Evolutionary conservation across 176 grass and related monocot genomes (phyloP), one percentile per base, ranked within the genome.

Genomic region (Lolium multiflorum): DNA sequence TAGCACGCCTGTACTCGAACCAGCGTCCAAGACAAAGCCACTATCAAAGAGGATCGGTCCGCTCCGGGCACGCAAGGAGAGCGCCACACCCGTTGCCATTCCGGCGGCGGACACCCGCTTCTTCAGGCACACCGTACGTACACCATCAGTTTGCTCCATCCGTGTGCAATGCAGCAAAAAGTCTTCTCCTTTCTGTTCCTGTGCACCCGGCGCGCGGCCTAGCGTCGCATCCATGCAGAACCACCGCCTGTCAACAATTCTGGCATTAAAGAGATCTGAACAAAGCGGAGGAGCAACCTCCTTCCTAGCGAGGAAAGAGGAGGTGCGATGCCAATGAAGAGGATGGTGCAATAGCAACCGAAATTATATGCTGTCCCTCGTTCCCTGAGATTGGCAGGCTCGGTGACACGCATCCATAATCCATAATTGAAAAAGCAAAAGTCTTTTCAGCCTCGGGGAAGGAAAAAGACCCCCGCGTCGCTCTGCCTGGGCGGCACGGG

Each of bases 251-350:
- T 35, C 41, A 43, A 43, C 7, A 3, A 43, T 43, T 35, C 2
- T 35, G n/a, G n/a, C n/a, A n/a, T n/a, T n/a, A 88, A 71, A 70
- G 89, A 88, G 89, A 88, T 91, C 82, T 81, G 85, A 91, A 81
- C 85, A 88, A 88, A 84, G 89, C 76, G 58, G 76, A 59, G 50
- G 81, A 75, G 85, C 85, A 58, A 74, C 74, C 74, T 77, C 47
- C 24, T 76, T 72, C 47, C 24, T 76, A 64, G 56, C 44, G 43
- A 77, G 63, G 74, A 44, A 51, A 57, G 82, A 56, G 26, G 65
- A 39, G 81, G 75, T 80, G 88, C 50, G 84, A 67, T 91, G 76
- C 67, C 46, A 47, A 9, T 47, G 46, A 47, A 47, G 8, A 8
- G 31, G 5, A 81, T 70, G 82, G 86, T 56, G 85, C 82, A 84